phyloP scores from a whole-genome alignment of 2,329 filamentous ascomycete genomes.

The Hypoxylon sp. region DNA sequence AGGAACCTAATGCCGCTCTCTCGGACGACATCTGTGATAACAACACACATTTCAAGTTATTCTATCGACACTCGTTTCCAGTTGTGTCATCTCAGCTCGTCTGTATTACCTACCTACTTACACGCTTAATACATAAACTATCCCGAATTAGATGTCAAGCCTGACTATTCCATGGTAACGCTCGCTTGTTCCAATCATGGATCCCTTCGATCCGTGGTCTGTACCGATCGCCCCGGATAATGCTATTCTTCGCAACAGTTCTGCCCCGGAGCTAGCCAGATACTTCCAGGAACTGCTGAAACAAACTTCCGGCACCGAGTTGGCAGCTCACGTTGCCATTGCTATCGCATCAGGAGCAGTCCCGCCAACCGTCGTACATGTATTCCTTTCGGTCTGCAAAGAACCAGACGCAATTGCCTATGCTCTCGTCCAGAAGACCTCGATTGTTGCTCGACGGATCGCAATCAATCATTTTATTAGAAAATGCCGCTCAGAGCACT shows the following conservation, averaged over 20 bases:
- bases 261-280: slow-evolving; percentile 1
- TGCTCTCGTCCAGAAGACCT: slow-evolving; percentile 26
- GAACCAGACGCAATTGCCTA: slow-evolving; percentile 24
- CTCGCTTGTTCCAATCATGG: not conserved
- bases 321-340: slow-evolving; percentile 19
- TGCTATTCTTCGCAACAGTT: slow-evolving; percentile 15
- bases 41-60: not conserved
- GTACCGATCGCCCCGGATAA: slow-evolving; percentile 4
- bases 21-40: too few species aligned
- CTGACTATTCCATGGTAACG: not conserved
- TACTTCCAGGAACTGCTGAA: slow-evolving; percentile 9
- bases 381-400: slow-evolving; percentile 39
- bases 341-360: slow-evolving; percentile 29
- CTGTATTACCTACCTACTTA: not conserved
- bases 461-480: slow-evolving; percentile 39
- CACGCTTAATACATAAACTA: not conserved
- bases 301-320: not conserved
- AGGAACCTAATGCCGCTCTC: too few species aligned
- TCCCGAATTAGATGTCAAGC: not conserved
- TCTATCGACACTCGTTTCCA: too few species aligned
- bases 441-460: slow-evolving; percentile 23
- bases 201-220: not conserved
- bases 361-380: slow-evolving; percentile 29
- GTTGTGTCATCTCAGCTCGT: not conserved
- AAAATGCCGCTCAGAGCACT: slow-evolving; percentile 10